Conservation (phyloP, 805 yeast species). For the Candida schatavii region DNA sequence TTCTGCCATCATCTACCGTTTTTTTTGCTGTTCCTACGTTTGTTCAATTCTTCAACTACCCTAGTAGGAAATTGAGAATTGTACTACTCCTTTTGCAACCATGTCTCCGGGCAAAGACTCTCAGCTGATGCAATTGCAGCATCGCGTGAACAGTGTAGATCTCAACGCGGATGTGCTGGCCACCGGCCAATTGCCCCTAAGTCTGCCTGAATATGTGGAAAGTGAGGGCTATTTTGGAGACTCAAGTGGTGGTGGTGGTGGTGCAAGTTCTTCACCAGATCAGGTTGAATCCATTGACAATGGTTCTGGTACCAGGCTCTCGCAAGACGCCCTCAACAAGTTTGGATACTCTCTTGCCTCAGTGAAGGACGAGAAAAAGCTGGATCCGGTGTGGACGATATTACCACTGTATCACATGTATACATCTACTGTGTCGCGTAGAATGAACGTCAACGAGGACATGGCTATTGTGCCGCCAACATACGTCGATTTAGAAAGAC, state of each 20-base stretch:
- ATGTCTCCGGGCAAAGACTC: too few relatives aligned
- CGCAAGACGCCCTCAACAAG: too few relatives aligned
- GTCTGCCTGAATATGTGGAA: not conserved
- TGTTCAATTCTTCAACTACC: too few relatives aligned
- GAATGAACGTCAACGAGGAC: conserved; percentile 12
- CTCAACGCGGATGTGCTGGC: too few relatives aligned
- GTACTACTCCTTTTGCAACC: too few relatives aligned
- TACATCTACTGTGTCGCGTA: conserved; percentile 15
- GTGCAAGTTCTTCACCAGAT: not conserved
- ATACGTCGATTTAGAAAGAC: conserved; percentile 13
- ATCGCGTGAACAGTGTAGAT: too few relatives aligned
- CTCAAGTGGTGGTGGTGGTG: not conserved
- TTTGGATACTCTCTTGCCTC: not conserved
- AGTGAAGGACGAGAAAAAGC: conserved; percentile 1
- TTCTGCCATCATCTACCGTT: too few relatives aligned
- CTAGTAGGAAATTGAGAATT: too few relatives aligned
- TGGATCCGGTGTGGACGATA: conserved; percentile 36
- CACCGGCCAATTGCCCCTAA: not conserved
- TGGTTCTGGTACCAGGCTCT: not conserved
- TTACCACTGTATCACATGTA: conserved; percentile 40
- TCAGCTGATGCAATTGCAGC: too few relatives aligned
- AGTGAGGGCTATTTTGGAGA: not conserved
- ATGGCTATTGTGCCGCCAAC: conserved; percentile 17
- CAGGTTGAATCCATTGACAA: not conserved
- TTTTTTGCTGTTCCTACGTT: too few relatives aligned